Evolutionary conservation across 2,329 filamentous ascomycete species (phyloP).

Genomic region (Albifimbria verrucaria): DNA sequence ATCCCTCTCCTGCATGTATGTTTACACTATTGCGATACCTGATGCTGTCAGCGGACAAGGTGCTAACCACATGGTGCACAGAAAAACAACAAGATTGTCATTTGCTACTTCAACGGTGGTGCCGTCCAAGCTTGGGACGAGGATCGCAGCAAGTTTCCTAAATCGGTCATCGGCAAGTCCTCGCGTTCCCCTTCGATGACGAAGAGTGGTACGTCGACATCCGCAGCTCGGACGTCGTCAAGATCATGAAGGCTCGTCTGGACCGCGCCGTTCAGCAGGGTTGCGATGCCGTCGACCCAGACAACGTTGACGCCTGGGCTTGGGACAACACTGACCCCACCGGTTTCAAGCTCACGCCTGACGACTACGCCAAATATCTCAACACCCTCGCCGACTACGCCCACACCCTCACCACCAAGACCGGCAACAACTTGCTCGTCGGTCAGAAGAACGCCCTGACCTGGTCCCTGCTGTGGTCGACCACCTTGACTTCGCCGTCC

Average conservation of each 20-base stretch:
- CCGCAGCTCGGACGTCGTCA: slow-evolving; percentile 17
- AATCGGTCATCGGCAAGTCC: slow-evolving; percentile 18
- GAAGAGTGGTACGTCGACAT: slow-evolving; percentile 28
- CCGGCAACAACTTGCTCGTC: slow-evolving; percentile 21
- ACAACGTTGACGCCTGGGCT: slow-evolving; percentile 30
- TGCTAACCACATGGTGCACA: slow-evolving; percentile 7
- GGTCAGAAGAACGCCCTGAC: slow-evolving; percentile 31
- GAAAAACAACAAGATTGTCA: slow-evolving; percentile 24
- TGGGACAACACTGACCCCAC: slow-evolving; percentile 21
- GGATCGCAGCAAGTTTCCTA: slow-evolving; percentile 21
- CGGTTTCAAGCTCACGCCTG: slow-evolving; percentile 23
- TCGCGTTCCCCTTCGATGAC: slow-evolving; percentile 19
- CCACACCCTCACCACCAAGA: slow-evolving; percentile 21
- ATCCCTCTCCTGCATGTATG: slow-evolving; percentile 25
- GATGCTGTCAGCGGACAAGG: not conserved
- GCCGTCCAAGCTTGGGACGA: slow-evolving; percentile 26
- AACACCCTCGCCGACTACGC: slow-evolving; percentile 24
- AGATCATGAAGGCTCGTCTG: slow-evolving; percentile 27
- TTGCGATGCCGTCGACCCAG: slow-evolving; percentile 31
- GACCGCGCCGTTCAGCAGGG: slow-evolving; percentile 22
- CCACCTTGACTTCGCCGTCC: slow-evolving; percentile 29
- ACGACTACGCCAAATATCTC: slow-evolving; percentile 26
- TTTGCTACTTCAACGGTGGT: slow-evolving; percentile 32
- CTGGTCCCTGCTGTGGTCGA: slow-evolving; percentile 20
- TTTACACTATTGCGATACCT: not conserved